These are phyloP conservation scores for Kluyveromyces starmeri DNA, from an alignment of 805 yeast genomes.

Conservation along the genomic window DNA sequence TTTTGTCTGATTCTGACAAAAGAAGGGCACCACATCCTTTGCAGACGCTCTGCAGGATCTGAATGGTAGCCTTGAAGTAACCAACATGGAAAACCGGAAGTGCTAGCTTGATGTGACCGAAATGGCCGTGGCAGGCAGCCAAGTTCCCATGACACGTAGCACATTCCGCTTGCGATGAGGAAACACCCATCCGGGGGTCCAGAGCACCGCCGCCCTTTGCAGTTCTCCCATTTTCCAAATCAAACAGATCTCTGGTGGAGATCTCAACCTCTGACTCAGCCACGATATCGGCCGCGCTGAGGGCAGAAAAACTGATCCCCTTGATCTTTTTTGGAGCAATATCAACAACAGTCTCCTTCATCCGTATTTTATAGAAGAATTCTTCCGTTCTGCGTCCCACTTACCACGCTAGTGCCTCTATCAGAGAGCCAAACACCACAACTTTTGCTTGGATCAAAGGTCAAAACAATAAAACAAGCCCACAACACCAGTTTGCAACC, in stretches of 20 bases:
- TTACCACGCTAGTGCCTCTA: too few relatives aligned
- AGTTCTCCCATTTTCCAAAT: conserved; percentile 79
- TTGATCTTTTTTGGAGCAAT: conserved; percentile 83
- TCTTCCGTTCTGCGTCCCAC: too few relatives aligned
- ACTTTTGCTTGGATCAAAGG: too few relatives aligned
- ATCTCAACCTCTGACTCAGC: conserved; percentile 94
- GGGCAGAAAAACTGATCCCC: conserved; percentile 86
- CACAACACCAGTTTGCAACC: too few relatives aligned
- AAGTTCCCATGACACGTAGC: conserved; percentile 84
- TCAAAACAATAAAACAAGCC: too few relatives aligned
- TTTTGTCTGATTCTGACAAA: conserved; percentile 61
- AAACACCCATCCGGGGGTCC: conserved; percentile 90
- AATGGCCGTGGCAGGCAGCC: conserved; percentile 96
- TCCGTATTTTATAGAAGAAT: too few relatives aligned
- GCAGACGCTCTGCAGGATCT: conserved; percentile 83
- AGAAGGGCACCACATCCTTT: conserved; percentile 77
- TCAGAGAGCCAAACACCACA: too few relatives aligned
- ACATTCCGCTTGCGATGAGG: conserved; percentile 80
- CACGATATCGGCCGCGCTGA: conserved; percentile 83
- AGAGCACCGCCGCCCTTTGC: conserved; percentile 82
- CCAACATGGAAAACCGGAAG: conserved; percentile 97
- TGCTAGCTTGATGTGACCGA: conserved; percentile 89
- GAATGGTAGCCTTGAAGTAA: conserved; percentile 84
- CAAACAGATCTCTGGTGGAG: conserved; percentile 82
- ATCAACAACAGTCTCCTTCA: conserved; percentile 45